Evolutionary conservation across 768 basidiomycete species (phyloP).

Genomic region (Suillus discolor): DNA sequence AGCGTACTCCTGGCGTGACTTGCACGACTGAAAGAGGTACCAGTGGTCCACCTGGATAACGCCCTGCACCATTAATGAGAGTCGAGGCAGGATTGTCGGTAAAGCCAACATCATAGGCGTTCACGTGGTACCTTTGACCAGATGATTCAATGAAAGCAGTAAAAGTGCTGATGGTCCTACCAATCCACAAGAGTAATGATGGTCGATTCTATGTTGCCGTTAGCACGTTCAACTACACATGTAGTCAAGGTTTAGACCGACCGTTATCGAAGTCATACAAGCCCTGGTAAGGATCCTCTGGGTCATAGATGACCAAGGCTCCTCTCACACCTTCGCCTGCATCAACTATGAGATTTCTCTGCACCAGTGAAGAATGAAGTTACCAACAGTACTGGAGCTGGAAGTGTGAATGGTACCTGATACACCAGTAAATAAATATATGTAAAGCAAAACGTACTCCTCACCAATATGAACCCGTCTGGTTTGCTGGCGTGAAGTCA

Average conservation of each 20-base stretch:
- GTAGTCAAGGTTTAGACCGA: constrained; percentile 3
- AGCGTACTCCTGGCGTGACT: constrained; percentile 37
- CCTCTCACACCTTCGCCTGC: constrained; percentile 23
- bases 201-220: constrained; percentile 27
- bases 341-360: neutral
- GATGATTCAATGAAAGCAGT: neutral
- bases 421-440: neutral
- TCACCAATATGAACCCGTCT: constrained; percentile 45
- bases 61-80: constrained; percentile 43
- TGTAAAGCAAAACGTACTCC: neutral
- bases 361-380: neutral
- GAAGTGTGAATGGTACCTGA: constrained; percentile 38
- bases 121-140: constrained; percentile 16
- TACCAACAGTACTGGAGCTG: constrained; percentile 43
- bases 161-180: constrained; percentile 15
- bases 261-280: constrained; percentile 39
- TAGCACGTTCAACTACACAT: neutral
- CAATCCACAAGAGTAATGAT: constrained; percentile 31
- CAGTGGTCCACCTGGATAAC: constrained; percentile 24
- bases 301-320: constrained; percentile 43
- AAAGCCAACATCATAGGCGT: constrained; percentile 1
- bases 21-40: constrained; percentile 33
- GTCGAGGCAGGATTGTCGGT: constrained; percentile 29
- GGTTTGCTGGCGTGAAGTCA: constrained; percentile 28
- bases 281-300: constrained; percentile 23